These are phyloP conservation scores for Ogataea parapolymorpha DNA, from an alignment of 805 yeast genomes.

Conservation along the genomic window DNA sequence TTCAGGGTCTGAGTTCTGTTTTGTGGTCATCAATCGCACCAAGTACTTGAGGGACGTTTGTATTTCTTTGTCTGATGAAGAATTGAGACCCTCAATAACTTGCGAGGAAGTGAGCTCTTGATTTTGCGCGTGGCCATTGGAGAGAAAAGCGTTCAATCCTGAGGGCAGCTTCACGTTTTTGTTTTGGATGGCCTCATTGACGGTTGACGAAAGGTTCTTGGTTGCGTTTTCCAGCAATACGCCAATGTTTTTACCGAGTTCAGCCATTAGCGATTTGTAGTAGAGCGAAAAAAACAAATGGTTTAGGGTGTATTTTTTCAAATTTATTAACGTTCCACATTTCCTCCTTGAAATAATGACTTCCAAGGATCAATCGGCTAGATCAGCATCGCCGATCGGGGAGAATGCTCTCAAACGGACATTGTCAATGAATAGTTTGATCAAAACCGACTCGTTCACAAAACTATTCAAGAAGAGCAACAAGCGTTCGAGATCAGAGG, in stretches of 20 bases:
- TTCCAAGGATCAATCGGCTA: slow-evolving; percentile 1
- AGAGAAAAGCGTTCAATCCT: slow-evolving; percentile 19
- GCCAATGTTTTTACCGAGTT: slow-evolving; percentile 40
- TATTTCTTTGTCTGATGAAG: slow-evolving; percentile 64
- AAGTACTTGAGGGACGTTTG: slow-evolving; percentile 59
- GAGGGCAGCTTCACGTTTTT: slow-evolving; percentile 17
- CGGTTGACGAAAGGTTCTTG: slow-evolving; percentile 78
- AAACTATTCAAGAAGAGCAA: slow-evolving; percentile 21
- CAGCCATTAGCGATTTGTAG: slow-evolving; percentile 14
- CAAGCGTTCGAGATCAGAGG: slow-evolving; percentile 16
- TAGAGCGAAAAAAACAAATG: not conserved
- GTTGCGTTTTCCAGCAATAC: slow-evolving; percentile 77
- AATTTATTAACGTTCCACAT: not conserved
- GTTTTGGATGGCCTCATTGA: slow-evolving; percentile 60
- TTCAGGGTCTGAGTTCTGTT: slow-evolving; percentile 33
- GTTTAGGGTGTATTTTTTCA: slow-evolving; percentile 2
- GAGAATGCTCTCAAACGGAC: slow-evolving; percentile 13
- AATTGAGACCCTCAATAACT: slow-evolving; percentile 60
- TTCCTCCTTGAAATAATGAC: not conserved
- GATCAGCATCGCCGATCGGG: not conserved
- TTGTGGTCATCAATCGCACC: slow-evolving; percentile 38
- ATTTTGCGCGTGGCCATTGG: slow-evolving; percentile 22
- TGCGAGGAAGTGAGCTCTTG: slow-evolving; percentile 54
- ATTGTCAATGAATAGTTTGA: slow-evolving; percentile 18
- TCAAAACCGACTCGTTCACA: slow-evolving; percentile 22